Evolutionary conservation across 148 eudicot species (phyloP), one percentile per base, ranked within the genome.

Genomic region (Drosera capensis): DNA sequence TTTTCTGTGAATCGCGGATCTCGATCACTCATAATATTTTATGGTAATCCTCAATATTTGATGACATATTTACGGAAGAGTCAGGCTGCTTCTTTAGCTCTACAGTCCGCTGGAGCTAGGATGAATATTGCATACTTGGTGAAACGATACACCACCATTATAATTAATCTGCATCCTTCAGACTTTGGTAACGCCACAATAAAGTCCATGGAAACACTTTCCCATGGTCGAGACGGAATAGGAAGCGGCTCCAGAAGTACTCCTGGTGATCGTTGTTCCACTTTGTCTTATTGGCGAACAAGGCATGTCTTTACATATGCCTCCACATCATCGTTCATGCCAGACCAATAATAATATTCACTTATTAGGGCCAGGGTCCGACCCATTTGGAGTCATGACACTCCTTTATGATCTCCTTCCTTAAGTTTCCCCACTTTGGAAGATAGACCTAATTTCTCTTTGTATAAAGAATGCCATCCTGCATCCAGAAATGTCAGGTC

Each of bases 1-100:
- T 23, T 49, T 1, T 36, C 17, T 5, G 49, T 58, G 23, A 52
- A 60, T 0, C 42, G 23, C 0, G 40, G 8, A 48, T 52, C 52
- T 1, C n/a, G 11, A 8, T 16, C 21, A 29, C 30, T 45, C 11
- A 45, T 21, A 1, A 45, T 24, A 20, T 12, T 45, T 20, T 14
- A 23, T 0, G 49, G 49, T 12, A 45, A 1, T 1, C 34, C 47
- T 34, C 19, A 45, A 14, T 25, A 14, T 3, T 45, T 53, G 25
- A 53, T 48, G 1, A 52, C 22, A 14, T 52, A 23, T 7, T 40
- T 25, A 4, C 25, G n/a, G 12, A 40, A 52, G 7, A 52, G 23
- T 0, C 15, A 2, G 0, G 46, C 38, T 1, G 14, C 46, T 20
- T 52, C 46, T 1, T 24, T 29, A 1, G 24, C 24, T 2, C 14